Evolutionary conservation across 2,329 filamentous ascomycete genomes (phyloP).

Genomic region (Shiraia sp.): DNA sequence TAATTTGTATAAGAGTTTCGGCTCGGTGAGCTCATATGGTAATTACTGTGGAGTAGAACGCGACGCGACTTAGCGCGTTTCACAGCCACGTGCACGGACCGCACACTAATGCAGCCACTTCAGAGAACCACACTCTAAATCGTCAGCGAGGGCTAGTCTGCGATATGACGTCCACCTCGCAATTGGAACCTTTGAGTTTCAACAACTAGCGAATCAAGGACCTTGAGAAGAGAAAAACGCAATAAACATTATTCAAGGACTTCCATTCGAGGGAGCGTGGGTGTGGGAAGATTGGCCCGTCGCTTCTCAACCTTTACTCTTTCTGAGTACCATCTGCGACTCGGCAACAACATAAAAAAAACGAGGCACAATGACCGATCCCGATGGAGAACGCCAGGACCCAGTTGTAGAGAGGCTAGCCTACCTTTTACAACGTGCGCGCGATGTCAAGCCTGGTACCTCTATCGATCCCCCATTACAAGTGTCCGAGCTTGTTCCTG

Average conservation of each 20-base stretch:
- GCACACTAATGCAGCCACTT: slow-evolving; percentile 5
- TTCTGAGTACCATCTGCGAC: neutral
- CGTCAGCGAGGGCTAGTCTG: slow-evolving; percentile 13
- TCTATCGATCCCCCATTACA: slow-evolving; percentile 51
- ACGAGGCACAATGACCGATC: slow-evolving; percentile 29
- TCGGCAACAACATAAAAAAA: neutral
- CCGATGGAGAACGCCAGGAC: slow-evolving; percentile 27
- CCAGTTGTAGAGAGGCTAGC: slow-evolving; percentile 41
- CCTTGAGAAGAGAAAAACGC: too few relatives aligned
- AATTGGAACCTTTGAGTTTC: too few relatives aligned
- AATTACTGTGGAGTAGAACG: neutral
- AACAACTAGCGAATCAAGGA: too few relatives aligned
- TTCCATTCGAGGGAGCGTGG: too few relatives aligned
- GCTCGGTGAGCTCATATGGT: neutral
- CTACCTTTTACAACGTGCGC: slow-evolving; percentile 47
- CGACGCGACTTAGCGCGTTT: slow-evolving; percentile 19
- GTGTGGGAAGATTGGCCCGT: too few relatives aligned
- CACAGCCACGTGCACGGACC: slow-evolving; percentile 15
- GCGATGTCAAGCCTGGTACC: slow-evolving; percentile 44
- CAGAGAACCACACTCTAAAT: slow-evolving; percentile 13
- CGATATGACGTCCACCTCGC: too few relatives aligned
- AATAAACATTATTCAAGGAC: too few relatives aligned
- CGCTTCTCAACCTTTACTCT: too few relatives aligned
- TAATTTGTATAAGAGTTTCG: neutral
- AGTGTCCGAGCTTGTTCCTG: slow-evolving; percentile 43